Base-by-base conservation (phyloP, 2,329 filamentous ascomycete genomes). In the Lomentospora prolificans region DNA sequence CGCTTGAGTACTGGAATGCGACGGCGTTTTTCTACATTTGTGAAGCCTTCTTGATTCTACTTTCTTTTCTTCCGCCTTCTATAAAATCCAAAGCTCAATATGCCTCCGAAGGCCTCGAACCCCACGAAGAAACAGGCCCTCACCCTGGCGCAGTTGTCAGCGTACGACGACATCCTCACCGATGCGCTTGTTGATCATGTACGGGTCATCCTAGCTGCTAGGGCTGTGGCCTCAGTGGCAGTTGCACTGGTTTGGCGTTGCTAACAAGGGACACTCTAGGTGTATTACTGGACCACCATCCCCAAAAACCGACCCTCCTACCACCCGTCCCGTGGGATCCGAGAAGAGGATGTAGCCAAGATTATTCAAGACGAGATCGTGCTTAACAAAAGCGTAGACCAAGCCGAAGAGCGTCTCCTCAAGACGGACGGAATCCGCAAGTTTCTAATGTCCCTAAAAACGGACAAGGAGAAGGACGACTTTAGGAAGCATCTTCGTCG, bases 141-240 rank as follows among this genome's bases (percentile, higher is more conserved):
- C 64, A 96, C 90, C 6, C 77, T 97, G 63, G 84, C 86, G 58
- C 91, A 95, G 76, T 75, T 99, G 64, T 87, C 90, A 30, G 86
- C 87, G 52, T 97, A 97, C 75, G 94, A 99, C 73, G 94, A 99
- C 71, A 85, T 97, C 61, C 77, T 95, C 60, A 99, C 94, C 6
- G 94, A 99, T 79, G 88, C 89, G 62, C 83, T 99, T 55, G 85
- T 99, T 59, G 94, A 99, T 72, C 90, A 92, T 74, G 92, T 96
- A 80, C 72, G 87, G 79, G 22, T 22, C 25, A 24, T n/a, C 36
- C 36, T 14, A 19, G 10, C 10, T 14, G 5, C 48, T 31, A 22
- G n/a, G 31, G 22, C 17, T 27, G 33, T 10, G 27, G n/a, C 30
- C 36, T 36, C 51, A 25, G 28, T 19, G 36, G 50, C 6, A 27